Percentiles rank a stretch among this genome's conserved stretches.
Conservation (phyloP, 805 yeast species). For the Yamadazyma scolyti region DNA sequence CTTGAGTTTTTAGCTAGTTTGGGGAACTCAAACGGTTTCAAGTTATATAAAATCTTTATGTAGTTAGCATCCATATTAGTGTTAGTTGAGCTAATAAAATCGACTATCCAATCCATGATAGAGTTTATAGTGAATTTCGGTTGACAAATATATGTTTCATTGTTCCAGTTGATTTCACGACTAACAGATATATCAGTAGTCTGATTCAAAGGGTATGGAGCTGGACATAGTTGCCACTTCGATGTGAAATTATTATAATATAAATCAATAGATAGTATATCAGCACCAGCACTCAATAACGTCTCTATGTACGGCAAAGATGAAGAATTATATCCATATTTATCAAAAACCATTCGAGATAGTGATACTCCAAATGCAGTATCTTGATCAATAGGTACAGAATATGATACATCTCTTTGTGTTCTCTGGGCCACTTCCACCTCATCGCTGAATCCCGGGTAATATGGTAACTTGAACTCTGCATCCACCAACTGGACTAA, state of each 20-base stretch:
- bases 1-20: slow-evolving; percentile 3
- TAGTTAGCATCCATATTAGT: slow-evolving; percentile 30
- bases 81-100: slow-evolving; percentile 23
- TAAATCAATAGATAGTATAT: slow-evolving; percentile 48
- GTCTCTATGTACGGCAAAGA: slow-evolving; percentile 14
- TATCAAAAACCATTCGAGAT: slow-evolving; percentile 23
- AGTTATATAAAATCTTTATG: slow-evolving; percentile 21
- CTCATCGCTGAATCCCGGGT: too few species aligned
- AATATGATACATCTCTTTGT: slow-evolving; percentile 31
- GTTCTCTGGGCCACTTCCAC: slow-evolving; percentile 20
- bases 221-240: slow-evolving; percentile 56
- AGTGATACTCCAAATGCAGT: slow-evolving; percentile 30
- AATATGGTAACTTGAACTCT: too few species aligned
- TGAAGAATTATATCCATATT: slow-evolving; percentile 22
- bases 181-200: slow-evolving; percentile 9
- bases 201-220: slow-evolving; percentile 29
- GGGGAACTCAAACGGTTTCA: slow-evolving; percentile 8
- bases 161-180: slow-evolving; percentile 23
- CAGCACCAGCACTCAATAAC: slow-evolving; percentile 43
- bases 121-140: slow-evolving; percentile 21
- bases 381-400: slow-evolving; percentile 31
- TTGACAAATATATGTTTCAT: slow-evolving; percentile 22
- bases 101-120: slow-evolving; percentile 17
- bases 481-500: too few species aligned
- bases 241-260: slow-evolving; percentile 48